Conservation (phyloP, 192 early-diverging fungal genomes). For the Coemansia guatemalensis region DNA sequence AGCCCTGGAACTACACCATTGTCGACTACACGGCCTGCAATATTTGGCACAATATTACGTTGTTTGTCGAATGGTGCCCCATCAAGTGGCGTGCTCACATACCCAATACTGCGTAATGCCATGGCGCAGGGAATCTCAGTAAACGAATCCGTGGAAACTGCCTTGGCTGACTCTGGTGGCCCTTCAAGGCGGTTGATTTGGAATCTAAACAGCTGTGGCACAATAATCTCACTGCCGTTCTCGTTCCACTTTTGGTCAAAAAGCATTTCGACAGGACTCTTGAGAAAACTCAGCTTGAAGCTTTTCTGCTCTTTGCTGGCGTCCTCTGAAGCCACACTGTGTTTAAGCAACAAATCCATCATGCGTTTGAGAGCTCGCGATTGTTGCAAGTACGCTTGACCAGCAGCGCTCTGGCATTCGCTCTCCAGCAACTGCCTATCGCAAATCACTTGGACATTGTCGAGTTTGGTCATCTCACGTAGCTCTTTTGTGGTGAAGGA, state of each 20-base stretch:
- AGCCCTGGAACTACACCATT: conserved; percentile 61
- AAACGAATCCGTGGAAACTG: conserved; percentile 62
- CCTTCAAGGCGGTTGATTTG: conserved; percentile 74
- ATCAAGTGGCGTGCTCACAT: conserved; percentile 67
- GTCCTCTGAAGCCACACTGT: conserved; percentile 19
- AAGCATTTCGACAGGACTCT: conserved; percentile 65
- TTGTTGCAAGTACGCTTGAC: conserved; percentile 35
- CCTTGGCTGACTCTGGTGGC: conserved; percentile 48
- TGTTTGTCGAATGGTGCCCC: conserved; percentile 77
- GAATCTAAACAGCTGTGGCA: conserved; percentile 42
- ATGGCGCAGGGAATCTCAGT: conserved; percentile 65
- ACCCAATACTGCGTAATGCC: conserved; percentile 84
- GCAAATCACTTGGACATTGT: conserved; percentile 59
- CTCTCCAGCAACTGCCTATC: conserved; percentile 60
- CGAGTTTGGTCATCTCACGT: conserved; percentile 85
- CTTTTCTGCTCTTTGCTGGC: conserved; percentile 37
- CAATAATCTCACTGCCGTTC: not conserved
- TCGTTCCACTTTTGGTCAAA: conserved; percentile 12
- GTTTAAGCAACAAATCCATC: conserved; percentile 77
- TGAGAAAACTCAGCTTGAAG: conserved; percentile 73
- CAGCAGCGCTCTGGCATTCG: conserved; percentile 53
- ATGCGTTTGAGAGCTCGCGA: conserved; percentile 75
- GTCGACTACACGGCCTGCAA: conserved; percentile 68
- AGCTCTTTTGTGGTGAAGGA: conserved; percentile 96
- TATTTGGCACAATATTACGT: conserved; percentile 74